Evolutionary conservation across 176 grass and related monocot genomes (phyloP), one percentile per base, ranked within the genome.

Genomic region (Typha latifolia): DNA sequence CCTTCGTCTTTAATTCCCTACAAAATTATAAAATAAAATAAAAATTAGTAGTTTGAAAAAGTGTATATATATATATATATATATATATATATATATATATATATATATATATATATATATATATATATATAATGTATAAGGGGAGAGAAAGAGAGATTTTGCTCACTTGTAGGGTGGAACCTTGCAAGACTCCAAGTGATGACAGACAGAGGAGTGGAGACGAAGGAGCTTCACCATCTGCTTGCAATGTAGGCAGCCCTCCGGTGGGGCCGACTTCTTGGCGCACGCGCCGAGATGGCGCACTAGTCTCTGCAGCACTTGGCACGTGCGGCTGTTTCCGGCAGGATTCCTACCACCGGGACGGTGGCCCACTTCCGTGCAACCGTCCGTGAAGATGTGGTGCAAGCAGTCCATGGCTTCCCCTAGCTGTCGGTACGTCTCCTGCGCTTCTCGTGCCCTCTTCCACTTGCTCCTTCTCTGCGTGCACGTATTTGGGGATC

Each of bases 201-300:
- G 67, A 52, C 90, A 95, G 47, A 84, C 71, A 24, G 86, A 79
- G 56, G 90, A 83, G 74, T 95, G 90, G 16, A 95, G 90, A 8
- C 81, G 81, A 48, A 86, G 84, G 20, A 95, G 78, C 80, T 84
- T 77, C 29, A 70, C 49, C 52, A 72, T 77, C 32, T 78, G 72
- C 66, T 67, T 67, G 83, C 90, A 95, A 24, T 69, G 84, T 31
- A 71, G 69, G 81, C 86, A 95, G 48, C 83, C 71, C 32, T 55
- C 67, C 12, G 16, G 37, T 43, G 37, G 31, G 18, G 55, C 19
- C 13, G 71, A 64, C 19, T 64, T 81, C 62, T 69, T 82, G 47
- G 49, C 51, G 64, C 90, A 95, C 9, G 62, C 65, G 26, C 80
- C 69, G 21, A 90, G 66, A 69, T 90, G 90, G 12, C 75, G 76